phyloP scores from a whole-genome alignment of 2,329 filamentous ascomycete species.

The Trichoderma koningii region DNA sequence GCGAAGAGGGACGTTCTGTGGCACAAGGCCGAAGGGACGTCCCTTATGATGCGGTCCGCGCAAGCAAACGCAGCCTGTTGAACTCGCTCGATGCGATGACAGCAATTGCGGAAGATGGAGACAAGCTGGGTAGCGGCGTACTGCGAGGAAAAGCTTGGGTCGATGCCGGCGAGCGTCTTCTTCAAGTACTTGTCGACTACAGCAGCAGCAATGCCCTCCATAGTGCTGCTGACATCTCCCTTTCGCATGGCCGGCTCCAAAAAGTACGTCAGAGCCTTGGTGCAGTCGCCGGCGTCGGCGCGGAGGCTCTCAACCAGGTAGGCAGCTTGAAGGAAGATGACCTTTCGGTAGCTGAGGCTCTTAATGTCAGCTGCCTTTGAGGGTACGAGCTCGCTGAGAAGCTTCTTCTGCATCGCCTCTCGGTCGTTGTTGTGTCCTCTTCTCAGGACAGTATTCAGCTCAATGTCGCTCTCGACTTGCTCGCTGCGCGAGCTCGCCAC shows the following conservation, averaged over 20 bases:
- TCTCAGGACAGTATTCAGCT: conserved; percentile 89
- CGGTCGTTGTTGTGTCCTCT: conserved; percentile 81
- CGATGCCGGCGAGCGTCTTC: conserved; percentile 70
- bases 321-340: conserved; percentile 88
- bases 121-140: conserved; percentile 89
- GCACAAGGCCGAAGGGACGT: conserved; percentile 86
- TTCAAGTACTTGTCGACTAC: conserved; percentile 78
- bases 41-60: conserved; percentile 80
- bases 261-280: conserved; percentile 87
- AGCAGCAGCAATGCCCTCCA: conserved; percentile 65
- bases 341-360: conserved; percentile 81
- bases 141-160: conserved; percentile 82
- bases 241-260: conserved; percentile 81
- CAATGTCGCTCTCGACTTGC: conserved; percentile 92
- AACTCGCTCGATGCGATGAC: conserved; percentile 88
- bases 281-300: conserved; percentile 85
- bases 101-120: conserved; percentile 82
- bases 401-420: conserved; percentile 77
- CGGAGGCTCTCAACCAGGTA: conserved; percentile 87
- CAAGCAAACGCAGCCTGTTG: conserved; percentile 83
- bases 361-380: conserved; percentile 77
- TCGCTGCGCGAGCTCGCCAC: conserved; percentile 88
- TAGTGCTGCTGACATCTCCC: conserved; percentile 63
- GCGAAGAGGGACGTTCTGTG: conserved; percentile 90
- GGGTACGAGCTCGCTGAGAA: conserved; percentile 72